Evolutionary conservation across 768 basidiomycete genomes (phyloP).

Genomic region (Pulveroboletus sp.): DNA sequence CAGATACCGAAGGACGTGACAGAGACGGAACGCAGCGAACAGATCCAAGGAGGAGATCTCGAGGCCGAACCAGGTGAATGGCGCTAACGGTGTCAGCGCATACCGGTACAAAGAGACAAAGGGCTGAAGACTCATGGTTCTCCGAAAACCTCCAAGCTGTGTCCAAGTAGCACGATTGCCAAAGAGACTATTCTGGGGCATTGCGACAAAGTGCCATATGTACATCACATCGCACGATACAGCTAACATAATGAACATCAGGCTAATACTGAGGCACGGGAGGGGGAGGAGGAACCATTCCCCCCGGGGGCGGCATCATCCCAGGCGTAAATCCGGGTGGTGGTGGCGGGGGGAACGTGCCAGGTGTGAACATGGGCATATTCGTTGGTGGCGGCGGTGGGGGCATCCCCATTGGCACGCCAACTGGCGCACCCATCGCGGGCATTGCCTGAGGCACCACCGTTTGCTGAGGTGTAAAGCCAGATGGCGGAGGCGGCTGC

Average conservation of each 20-base stretch:
- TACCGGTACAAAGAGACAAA: conserved; percentile 50
- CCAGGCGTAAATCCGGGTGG: conserved; percentile 62
- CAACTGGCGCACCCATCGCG: conserved; percentile 32
- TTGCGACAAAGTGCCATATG: not conserved
- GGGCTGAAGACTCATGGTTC: conserved; percentile 33
- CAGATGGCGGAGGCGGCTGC: conserved; percentile 75
- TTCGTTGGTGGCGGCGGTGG: conserved; percentile 30
- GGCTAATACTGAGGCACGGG: conserved; percentile 34
- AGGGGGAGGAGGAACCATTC: conserved; percentile 42
- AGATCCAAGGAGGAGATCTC: conserved; percentile 61
- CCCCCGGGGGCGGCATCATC: conserved; percentile 31
- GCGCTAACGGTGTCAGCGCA: conserved; percentile 53
- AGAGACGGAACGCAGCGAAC: conserved; percentile 62
- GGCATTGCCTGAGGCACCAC: conserved; percentile 44
- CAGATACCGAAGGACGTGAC: conserved; percentile 63
- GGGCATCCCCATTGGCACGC: conserved; percentile 34
- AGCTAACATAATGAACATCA: not conserved
- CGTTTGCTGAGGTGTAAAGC: conserved; percentile 71
- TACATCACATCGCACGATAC: not conserved
- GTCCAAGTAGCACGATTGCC: not conserved
- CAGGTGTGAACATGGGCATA: conserved; percentile 44
- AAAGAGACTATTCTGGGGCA: conserved; percentile 2
- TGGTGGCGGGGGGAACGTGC: conserved; percentile 56
- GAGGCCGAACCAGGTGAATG: conserved; percentile 64
- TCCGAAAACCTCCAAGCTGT: not conserved